Conservation (phyloP, 352 stramenopile genomes). For the Phytophthora hybrid region DNA sequence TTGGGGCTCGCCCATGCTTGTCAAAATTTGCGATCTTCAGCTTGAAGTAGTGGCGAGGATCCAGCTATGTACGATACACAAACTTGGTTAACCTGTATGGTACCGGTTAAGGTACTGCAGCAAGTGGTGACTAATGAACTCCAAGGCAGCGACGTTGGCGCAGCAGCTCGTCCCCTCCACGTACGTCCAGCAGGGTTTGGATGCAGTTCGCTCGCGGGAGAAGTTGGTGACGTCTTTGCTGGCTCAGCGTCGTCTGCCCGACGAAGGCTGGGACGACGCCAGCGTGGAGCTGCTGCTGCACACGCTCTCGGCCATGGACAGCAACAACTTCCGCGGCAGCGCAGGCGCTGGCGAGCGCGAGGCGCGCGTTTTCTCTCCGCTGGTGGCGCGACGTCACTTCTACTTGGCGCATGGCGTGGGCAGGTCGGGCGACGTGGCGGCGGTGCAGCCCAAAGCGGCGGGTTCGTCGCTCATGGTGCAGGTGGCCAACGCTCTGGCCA, state of each 20-base stretch:
- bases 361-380: conserved; percentile 89
- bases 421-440: conserved; percentile 97
- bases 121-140: conserved; percentile 51
- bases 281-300: conserved; percentile 90
- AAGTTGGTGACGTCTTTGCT: conserved; percentile 83
- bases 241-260: conserved; percentile 84
- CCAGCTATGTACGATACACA: too few relatives aligned
- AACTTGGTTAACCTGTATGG: too few relatives aligned
- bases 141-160: conserved; percentile 56
- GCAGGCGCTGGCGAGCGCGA: conserved; percentile 97
- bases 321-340: conserved; percentile 94
- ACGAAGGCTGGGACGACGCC: conserved; percentile 90
- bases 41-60: too few relatives aligned
- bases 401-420: conserved; percentile 96
- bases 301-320: conserved; percentile 93
- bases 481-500: conserved; percentile 91
- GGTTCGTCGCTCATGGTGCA: conserved; percentile 97
- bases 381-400: conserved; percentile 93
- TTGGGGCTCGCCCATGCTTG: conserved; percentile 5
- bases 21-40: conserved; percentile 1
- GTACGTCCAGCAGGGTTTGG: conserved; percentile 83
- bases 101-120: too few relatives aligned
- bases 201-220: conserved; percentile 71
- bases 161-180: conserved; percentile 64
- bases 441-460: conserved; percentile 98